These are phyloP conservation scores for Yamadazyma kanchanaburiensis DNA, from an alignment of 1,139 yeast species.

Conservation along the genomic window DNA sequence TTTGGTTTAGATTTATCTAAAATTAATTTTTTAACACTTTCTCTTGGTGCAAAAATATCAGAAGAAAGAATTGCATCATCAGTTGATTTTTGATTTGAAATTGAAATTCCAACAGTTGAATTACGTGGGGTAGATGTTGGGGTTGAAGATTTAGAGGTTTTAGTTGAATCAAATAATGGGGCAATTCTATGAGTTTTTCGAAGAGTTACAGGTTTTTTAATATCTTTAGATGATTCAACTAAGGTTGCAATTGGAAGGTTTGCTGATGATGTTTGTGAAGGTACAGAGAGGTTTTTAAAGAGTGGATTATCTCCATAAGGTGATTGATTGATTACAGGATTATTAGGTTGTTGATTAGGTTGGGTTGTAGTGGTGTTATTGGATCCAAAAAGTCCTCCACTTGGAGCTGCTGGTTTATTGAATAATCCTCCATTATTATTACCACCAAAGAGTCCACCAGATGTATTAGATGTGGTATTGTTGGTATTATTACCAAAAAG, in stretches of 20 bases:
- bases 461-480: constrained; percentile 1
- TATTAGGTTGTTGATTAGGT: constrained; percentile 17
- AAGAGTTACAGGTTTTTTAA: constrained; percentile 53
- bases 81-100: constrained; percentile 6
- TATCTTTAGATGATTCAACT: constrained; percentile 35
- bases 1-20: constrained; percentile 41
- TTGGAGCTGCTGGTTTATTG: constrained; percentile 18
- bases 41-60: constrained; percentile 69
- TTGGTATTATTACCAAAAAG: constrained; percentile 9
- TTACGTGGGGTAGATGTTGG: constrained; percentile 1
- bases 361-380: constrained; percentile 17
- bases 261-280: constrained; percentile 17
- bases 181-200: constrained; percentile 62
- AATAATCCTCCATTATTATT: constrained; percentile 29
- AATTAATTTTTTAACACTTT: constrained; percentile 53
- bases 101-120: constrained; percentile 1
- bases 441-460: constrained; percentile 3
- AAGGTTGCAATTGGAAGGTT: constrained; percentile 51
- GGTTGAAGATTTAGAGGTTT: neutral
- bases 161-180: constrained; percentile 34
- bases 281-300: constrained; percentile 42
- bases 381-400: constrained; percentile 32
- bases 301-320: constrained; percentile 75
- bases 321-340: constrained; percentile 54
- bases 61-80: constrained; percentile 62